Evolutionary conservation across 164 flowering plant species (phyloP).

Genomic region (Hamamelis virginiana): DNA sequence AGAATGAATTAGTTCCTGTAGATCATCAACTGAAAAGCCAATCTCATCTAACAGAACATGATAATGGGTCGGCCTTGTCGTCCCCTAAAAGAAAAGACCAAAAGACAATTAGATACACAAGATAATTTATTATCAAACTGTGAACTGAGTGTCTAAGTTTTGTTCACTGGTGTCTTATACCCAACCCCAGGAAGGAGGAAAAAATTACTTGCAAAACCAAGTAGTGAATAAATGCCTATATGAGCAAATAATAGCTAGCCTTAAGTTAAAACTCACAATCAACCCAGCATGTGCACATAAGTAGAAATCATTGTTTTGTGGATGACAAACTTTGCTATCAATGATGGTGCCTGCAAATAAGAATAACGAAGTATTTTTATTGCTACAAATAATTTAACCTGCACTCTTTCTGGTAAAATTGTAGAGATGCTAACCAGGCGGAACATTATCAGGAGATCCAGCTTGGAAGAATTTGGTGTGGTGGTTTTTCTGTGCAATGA

Average conservation of each 20-base stretch:
- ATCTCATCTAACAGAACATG: slow-evolving; percentile 38
- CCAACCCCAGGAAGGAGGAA: too few species aligned
- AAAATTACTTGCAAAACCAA: too few species aligned
- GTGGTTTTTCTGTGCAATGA: slow-evolving; percentile 43
- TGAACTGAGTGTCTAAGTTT: too few species aligned
- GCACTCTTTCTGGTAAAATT: too few species aligned
- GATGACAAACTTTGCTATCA: slow-evolving; percentile 44
- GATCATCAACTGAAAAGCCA: slow-evolving; percentile 35
- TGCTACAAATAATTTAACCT: background rate
- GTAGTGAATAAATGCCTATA: too few species aligned
- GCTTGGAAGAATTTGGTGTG: slow-evolving; percentile 45
- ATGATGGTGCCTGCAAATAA: slow-evolving; percentile 33
- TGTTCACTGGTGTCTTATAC: too few species aligned
- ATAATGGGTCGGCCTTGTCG: slow-evolving; percentile 45
- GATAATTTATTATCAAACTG: background rate
- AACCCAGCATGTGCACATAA: slow-evolving; percentile 53
- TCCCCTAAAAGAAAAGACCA: slow-evolving; percentile 24
- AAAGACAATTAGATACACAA: background rate
- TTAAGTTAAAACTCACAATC: slow-evolving; percentile 33
- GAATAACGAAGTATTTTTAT: background rate
- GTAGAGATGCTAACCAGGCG: slow-evolving; percentile 27
- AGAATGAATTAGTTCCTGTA: slow-evolving; percentile 39
- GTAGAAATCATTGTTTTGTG: slow-evolving; percentile 45
- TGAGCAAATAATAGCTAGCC: background rate
- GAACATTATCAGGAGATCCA: slow-evolving; percentile 41